Evolutionary conservation across 1,284 basidiomycete genomes (phyloP), one percentile per base, ranked within the genome.

Genomic region (Puccinia hordei): DNA sequence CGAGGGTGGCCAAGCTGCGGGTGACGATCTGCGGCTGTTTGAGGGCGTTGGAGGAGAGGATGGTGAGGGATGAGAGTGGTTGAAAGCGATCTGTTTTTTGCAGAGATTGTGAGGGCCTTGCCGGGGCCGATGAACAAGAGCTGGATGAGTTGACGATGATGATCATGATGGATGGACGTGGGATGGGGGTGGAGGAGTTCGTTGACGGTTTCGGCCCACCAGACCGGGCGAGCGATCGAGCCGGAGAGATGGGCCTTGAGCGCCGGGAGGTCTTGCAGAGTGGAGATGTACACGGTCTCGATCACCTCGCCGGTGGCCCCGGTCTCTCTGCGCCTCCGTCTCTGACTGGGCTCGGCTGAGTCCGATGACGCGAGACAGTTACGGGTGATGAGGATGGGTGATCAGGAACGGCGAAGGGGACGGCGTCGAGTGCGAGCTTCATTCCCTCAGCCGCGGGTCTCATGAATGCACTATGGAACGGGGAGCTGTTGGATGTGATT

Each of bases 401-500:
- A 0, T 80, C 74, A 13, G 81, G 82, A 33, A 73, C 73, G 41
- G 83, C 65, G 12, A 71, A 19, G 59, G 82, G 73, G 12, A 81
- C 79, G 19, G 81, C 49, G 1, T 82, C 82, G 35, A 85, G 81
- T 0, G 84, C 85, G 38, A 81, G 75, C n/a, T 81, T 77, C 83
- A 85, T 84, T 27, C 83, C 84, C 0, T 63, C 63, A 3, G 83
- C 83, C 1, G 84, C 84, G 1, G 85, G 85, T 22, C 81, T 81
- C 83, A 85, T 83, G 78, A 85, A 85, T 9, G 82, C 83, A 81
- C 83, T 85, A 73, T 84, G 84, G 71, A 85, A 83, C 0, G 83
- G 83, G 1, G 84, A 84, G 6, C 84, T 84, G 49, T 3, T 5
- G 44, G 17, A 24, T n/a, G 27, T 49, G n/a, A n/a, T 6, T 66